Conservation (phyloP, 345 rosid genomes). For the Brassica rapa region DNA sequence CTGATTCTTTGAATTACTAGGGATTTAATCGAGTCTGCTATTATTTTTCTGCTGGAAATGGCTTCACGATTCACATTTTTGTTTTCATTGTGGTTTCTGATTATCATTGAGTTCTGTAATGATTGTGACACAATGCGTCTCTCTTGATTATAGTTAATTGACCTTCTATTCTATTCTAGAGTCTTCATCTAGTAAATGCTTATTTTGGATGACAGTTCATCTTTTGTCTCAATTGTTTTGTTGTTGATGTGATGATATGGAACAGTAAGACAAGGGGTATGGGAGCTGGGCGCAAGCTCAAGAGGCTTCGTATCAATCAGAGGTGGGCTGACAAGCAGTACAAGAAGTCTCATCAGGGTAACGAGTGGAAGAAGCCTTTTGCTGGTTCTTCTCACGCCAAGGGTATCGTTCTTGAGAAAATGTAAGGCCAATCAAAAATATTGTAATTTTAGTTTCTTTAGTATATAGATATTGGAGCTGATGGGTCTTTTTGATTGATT, state of each 20-base stretch:
- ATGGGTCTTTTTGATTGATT: not conserved
- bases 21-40: not conserved
- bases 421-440: constrained; percentile 32
- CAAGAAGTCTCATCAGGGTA: constrained; percentile 68
- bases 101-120: not conserved
- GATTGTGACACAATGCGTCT: not conserved
- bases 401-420: constrained; percentile 72
- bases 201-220: not conserved
- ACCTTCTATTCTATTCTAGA: not conserved
- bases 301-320: constrained; percentile 52
- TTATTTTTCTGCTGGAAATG: not conserved
- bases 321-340: constrained; percentile 75
- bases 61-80: not conserved
- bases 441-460: not conserved
- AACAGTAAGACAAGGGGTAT: constrained; percentile 69
- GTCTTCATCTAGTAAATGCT: not conserved
- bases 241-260: not conserved
- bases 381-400: constrained; percentile 75
- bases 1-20: not conserved
- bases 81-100: not conserved
- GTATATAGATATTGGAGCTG: not conserved
- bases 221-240: not conserved
- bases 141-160: not conserved
- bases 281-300: constrained; percentile 75
- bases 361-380: constrained; percentile 79